These are phyloP conservation scores for Isoetes engelmannii DNA, from an alignment of 83 land plant genomes.

Conservation along the genomic window DNA sequence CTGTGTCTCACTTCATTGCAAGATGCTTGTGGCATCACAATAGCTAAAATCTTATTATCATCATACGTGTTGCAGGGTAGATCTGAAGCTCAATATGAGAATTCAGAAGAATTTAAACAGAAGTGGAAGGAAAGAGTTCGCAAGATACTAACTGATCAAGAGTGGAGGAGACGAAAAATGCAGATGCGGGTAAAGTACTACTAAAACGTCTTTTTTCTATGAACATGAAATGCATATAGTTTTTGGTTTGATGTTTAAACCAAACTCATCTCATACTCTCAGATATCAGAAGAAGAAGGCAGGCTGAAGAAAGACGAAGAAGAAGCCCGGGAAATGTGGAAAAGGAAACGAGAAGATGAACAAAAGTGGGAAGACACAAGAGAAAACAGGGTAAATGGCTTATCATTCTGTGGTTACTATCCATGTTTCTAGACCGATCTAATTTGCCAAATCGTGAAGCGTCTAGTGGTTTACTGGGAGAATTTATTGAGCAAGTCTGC, in stretches of 20 bases:
- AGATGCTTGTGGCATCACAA: not conserved
- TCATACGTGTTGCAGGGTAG: conserved; percentile 52
- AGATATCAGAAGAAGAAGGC: conserved; percentile 99
- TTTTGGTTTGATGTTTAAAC: conserved; percentile 4
- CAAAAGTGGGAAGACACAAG: conserved; percentile 99
- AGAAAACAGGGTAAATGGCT: conserved; percentile 63
- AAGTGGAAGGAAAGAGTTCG: conserved; percentile 75
- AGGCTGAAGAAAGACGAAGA: conserved; percentile 97
- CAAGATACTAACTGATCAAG: conserved; percentile 83
- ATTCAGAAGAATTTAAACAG: conserved; percentile 76
- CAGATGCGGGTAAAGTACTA: conserved; percentile 69
- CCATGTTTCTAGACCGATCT: too few species aligned
- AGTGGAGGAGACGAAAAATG: conserved; percentile 95
- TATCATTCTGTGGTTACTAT: too few species aligned
- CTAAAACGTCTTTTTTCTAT: not conserved
- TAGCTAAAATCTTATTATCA: not conserved
- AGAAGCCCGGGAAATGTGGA: conserved; percentile 96
- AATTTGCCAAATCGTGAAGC: too few species aligned
- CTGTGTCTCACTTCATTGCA: conserved; percentile 6
- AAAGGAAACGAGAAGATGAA: conserved; percentile 92
- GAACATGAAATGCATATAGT: not conserved
- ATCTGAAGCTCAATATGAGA: conserved; percentile 73
- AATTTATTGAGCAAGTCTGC: too few species aligned
- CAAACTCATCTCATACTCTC: conserved; percentile 6
- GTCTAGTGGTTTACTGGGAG: too few species aligned